Evolutionary conservation across 1,284 basidiomycete genomes (phyloP).

Genomic region (Pyrrhoderma lamaoense): DNA sequence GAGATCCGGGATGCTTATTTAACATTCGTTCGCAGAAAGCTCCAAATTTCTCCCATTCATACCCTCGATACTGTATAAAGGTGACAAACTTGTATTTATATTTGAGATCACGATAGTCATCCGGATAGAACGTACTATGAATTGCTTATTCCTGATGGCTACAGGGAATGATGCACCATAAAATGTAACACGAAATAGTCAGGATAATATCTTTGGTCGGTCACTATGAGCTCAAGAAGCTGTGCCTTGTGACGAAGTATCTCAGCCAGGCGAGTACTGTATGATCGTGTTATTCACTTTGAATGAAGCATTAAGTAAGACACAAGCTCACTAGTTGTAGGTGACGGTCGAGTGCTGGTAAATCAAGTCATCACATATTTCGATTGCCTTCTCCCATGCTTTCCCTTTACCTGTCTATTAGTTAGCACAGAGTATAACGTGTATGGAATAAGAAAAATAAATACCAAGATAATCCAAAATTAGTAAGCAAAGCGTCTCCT

Average conservation of each 20-base stretch:
- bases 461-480: conserved; percentile 83
- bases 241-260: conserved; percentile 80
- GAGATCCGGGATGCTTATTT: conserved; percentile 85
- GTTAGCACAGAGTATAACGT: conserved; percentile 8
- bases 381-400: conserved; percentile 91
- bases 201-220: conserved; percentile 75
- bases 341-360: conserved; percentile 80
- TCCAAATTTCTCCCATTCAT: conserved; percentile 84
- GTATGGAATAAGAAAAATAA: conserved; percentile 14
- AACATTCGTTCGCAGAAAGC: conserved; percentile 90
- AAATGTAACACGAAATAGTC: conserved; percentile 93
- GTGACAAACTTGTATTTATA: conserved; percentile 9
- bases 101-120: conserved; percentile 1
- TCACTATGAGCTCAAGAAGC: conserved; percentile 77
- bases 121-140: conserved; percentile 55
- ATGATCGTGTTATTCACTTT: conserved; percentile 13
- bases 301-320: conserved; percentile 15
- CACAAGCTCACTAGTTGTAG: conserved; percentile 75
- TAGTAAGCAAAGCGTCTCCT: conserved; percentile 82
- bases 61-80: conserved; percentile 70
- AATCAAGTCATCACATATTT: conserved; percentile 87
- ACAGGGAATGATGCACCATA: conserved; percentile 79
- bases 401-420: conserved; percentile 73
- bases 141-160: conserved; percentile 79
- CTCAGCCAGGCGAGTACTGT: conserved; percentile 72